Evolutionary conservation across 495 filamentous ascomycete genomes (phyloP), one percentile per base, ranked within the genome.

Genomic region (Cudoniella acicularis): DNA sequence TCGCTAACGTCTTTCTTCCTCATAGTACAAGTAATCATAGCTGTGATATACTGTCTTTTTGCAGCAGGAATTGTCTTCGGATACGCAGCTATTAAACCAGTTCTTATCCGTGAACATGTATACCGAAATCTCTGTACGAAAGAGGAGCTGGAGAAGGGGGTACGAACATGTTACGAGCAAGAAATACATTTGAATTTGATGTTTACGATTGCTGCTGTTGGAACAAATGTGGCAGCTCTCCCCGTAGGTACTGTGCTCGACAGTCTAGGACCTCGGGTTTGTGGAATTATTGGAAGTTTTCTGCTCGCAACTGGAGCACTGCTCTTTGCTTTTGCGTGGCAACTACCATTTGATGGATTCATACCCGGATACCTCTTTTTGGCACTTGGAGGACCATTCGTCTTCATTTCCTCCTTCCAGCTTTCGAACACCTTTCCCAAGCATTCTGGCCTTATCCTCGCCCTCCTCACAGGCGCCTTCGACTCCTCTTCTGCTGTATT

Each of bases 151-250:
- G 77, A 85, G 40, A 70, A 79, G 4, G 75, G 81, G 52, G 84
- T 85, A 0, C 78, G 79, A 54, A 82, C 91, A 18, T 91, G 87
- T 70, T 84, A 82, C 61, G 78, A 80, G 45, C 87, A 91, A 68
- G 91, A 96, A 69, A 85, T 96, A 49, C 82, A 87, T 49, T 78
- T 96, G 49, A 96, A 96, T 69, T 72, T 96, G 57, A 96, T 96
- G 92, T 96, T 96, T 76, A 96, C 91, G 26, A 79, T 89, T 36
- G 91, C 91, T n/a, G 91, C 90, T 13, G 92, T 96, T 17, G 86
- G 81, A 3, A 96, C 92, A 36, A 83, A 82, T 49, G 87, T 93
- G 17, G 86, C 83, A 17, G 92, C 91, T 9, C 76, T 96, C 2
- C 90, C 91, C 11, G 83, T 96, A 2, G 92, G 92, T 40, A 90